phyloP scores from a whole-genome alignment of 345 rosid genomes.

The Linum usitatissimum region DNA sequence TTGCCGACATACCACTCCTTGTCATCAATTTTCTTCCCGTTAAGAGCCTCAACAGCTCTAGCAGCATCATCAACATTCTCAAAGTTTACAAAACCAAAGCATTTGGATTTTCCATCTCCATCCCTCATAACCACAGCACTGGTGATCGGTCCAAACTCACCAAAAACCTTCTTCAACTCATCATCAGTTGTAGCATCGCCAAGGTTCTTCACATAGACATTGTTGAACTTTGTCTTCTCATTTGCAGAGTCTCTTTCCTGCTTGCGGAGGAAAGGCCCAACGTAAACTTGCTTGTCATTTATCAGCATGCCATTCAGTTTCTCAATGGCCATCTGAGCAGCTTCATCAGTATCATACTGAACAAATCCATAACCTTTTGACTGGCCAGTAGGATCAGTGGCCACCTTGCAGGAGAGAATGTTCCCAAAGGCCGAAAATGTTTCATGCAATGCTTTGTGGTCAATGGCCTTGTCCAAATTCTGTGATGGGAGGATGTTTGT shows the following conservation, averaged over 20 bases:
- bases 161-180: constrained; percentile 53
- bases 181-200: constrained; percentile 66
- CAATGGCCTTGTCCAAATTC: constrained; percentile 82
- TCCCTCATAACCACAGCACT: constrained; percentile 85
- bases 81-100: constrained; percentile 95
- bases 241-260: constrained; percentile 65
- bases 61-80: constrained; percentile 86
- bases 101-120: constrained; percentile 66
- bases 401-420: constrained; percentile 86
- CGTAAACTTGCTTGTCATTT: constrained; percentile 93
- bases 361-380: constrained; percentile 96
- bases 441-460: constrained; percentile 82
- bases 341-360: constrained; percentile 68
- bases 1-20: constrained; percentile 92
- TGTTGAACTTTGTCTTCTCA: constrained; percentile 54
- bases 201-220: constrained; percentile 82
- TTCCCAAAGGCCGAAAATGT: constrained; percentile 75
- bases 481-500: constrained; percentile 18
- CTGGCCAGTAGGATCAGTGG: constrained; percentile 73
- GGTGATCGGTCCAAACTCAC: constrained; percentile 69
- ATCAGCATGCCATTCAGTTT: constrained; percentile 80
- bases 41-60: constrained; percentile 71
- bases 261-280: constrained; percentile 86
- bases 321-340: constrained; percentile 71
- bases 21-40: constrained; percentile 64